These are phyloP conservation scores for Euryodendron excelsum DNA, from an alignment of 148 eudicot species.

Conservation along the genomic window DNA sequence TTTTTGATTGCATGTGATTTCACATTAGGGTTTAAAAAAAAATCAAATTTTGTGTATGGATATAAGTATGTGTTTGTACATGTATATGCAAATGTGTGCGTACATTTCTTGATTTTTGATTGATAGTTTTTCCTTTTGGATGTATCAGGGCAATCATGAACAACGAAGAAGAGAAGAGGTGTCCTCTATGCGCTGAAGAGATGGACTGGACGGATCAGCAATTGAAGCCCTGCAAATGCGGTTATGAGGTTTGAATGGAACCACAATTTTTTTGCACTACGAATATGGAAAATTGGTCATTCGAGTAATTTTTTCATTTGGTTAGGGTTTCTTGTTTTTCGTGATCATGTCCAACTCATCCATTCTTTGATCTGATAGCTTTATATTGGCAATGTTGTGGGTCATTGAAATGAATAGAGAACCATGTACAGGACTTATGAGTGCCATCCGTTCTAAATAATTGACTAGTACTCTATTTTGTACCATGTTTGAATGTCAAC, in stretches of 20 bases:
- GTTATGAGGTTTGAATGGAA: constrained; percentile 37
- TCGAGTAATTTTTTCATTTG: neutral
- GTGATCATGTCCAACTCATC: neutral
- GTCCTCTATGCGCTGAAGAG: constrained; percentile 56
- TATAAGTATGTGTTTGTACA: neutral
- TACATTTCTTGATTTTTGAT: neutral
- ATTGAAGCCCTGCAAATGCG: constrained; percentile 53
- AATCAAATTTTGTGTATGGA: neutral
- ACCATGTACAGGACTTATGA: too few species aligned
- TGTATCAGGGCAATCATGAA: constrained; percentile 35
- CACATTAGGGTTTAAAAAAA: neutral
- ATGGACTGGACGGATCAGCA: constrained; percentile 70
- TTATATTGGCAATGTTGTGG: too few species aligned
- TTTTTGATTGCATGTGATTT: neutral
- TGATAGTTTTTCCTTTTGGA: neutral
- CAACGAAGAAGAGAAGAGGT: constrained; percentile 47
- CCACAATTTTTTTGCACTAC: neutral
- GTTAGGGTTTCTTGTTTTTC: neutral
- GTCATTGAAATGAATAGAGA: too few species aligned
- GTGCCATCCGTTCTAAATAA: too few species aligned
- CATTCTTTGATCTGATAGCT: neutral
- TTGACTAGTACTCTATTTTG: too few species aligned
- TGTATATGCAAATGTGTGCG: neutral
- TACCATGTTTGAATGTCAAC: neutral
- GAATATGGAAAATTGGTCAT: neutral